Conservation (phyloP, 345 rosid genomes). For the Arabidopsis thaliana region DNA sequence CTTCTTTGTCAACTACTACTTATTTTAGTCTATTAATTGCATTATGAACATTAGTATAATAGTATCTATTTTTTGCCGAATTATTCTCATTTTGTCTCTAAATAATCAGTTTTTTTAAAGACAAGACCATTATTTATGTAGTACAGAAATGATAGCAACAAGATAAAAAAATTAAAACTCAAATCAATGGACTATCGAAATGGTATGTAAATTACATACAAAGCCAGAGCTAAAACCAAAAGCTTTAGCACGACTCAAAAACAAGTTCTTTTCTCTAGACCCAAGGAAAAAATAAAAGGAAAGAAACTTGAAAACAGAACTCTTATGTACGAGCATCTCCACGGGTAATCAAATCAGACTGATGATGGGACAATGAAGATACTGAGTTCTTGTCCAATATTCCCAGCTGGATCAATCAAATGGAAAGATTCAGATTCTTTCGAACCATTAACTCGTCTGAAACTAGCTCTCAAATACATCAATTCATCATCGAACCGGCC, state of each 20-base stretch:
- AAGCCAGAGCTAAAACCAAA: constrained; percentile 37
- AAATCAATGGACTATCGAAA: constrained; percentile 13
- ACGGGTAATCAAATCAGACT: constrained; percentile 5
- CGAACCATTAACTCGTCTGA: constrained; percentile 56
- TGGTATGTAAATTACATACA: constrained; percentile 33
- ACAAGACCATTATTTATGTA: not conserved
- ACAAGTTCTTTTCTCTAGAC: constrained; percentile 14
- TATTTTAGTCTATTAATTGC: not conserved
- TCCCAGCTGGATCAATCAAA: constrained; percentile 73
- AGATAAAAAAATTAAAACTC: constrained; percentile 15
- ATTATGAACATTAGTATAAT: not conserved
- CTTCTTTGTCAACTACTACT: not conserved
- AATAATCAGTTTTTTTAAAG: not conserved
- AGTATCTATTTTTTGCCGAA: not conserved
- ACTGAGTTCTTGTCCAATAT: constrained; percentile 78
- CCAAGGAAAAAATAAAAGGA: not conserved
- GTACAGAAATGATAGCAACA: not conserved
- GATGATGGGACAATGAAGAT: constrained; percentile 59
- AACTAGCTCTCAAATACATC: constrained; percentile 70
- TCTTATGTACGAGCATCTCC: constrained; percentile 16
- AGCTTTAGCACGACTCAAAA: constrained; percentile 39
- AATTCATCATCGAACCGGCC: constrained; percentile 53
- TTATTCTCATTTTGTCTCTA: not conserved
- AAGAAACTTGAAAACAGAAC: constrained; percentile 22
- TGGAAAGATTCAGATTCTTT: constrained; percentile 67